Base-by-base conservation (phyloP, 2,329 filamentous ascomycete genomes). In the Gnomoniopsis sp. region DNA sequence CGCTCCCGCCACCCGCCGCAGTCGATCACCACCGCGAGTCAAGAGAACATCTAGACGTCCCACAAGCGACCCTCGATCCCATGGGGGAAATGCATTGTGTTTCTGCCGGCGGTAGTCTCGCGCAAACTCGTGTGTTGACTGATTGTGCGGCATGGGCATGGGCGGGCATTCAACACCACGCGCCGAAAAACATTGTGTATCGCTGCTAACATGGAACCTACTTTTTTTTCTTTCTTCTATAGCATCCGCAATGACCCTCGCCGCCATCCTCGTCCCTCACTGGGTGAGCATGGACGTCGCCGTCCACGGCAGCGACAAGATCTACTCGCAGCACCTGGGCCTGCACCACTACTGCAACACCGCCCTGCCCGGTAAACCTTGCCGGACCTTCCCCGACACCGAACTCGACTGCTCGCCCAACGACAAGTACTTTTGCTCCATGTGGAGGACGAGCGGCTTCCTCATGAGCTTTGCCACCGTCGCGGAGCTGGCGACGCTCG, bases 391-490 rank as follows among this genome's bases (percentile, higher is more conserved):
- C 72, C 91, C 91, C 3, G 79, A 81, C 63, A 76, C 82, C 55
- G 78, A 83, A 58, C 87, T 91, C 70, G 62, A 64, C 60, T 93
- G 90, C 73, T 76, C 78, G 57, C 82, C 80, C 65, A 82, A 85
- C 54, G 83, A 88, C 65, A 81, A 85, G 53, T 85, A 87, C 68
- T 97, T 98, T 75, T 98, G 95, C 79, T 89, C 87, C 67, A 89
- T 96, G 82, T 99, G 93, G 93, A 84, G 90, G 60, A 91, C 87
- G 26, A 87, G 91, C 38, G 92, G 90, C 23, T 98, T 97, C 74
- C 75, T 96, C 64, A 91, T 96, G 77, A 60, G 88, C 54, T 90
- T 97, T 66, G 84, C 89, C 8, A 84, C 91, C 41, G 86, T 96
- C n/a, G 71, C 95, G 43, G 88, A 96, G 72, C 82, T 95, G 44